Percentiles rank a stretch among this genome's conserved stretches.
These are phyloP conservation scores for Melampsora larici-populina DNA, from an alignment of 1,284 basidiomycete species.

Conservation along the genomic window DNA sequence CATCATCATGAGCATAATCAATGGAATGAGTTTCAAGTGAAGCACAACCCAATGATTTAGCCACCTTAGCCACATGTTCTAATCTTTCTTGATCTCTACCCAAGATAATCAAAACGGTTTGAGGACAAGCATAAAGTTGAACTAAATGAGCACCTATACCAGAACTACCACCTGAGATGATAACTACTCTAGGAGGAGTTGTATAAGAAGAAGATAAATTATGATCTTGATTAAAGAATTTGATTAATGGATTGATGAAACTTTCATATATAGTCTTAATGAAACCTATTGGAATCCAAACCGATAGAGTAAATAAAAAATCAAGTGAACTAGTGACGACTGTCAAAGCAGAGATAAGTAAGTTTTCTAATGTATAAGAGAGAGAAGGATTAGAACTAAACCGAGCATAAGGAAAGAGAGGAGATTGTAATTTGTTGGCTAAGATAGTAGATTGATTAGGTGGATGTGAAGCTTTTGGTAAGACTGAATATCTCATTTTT, in stretches of 20 bases:
- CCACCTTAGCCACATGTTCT: slow-evolving; percentile 35
- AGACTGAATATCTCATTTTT: background rate
- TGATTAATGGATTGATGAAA: background rate
- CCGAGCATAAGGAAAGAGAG: slow-evolving; percentile 28
- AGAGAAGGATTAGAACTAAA: slow-evolving; percentile 11
- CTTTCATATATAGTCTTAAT: slow-evolving; percentile 1
- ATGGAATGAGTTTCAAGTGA: slow-evolving; percentile 31
- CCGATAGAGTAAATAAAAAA: slow-evolving; percentile 21
- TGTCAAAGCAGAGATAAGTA: slow-evolving; percentile 17
- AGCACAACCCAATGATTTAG: slow-evolving; percentile 11
- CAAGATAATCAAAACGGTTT: slow-evolving; percentile 23
- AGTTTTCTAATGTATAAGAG: slow-evolving; percentile 27
- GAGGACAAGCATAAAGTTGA: slow-evolving; percentile 18
- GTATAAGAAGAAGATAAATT: background rate
- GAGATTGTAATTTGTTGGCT: slow-evolving; percentile 18
- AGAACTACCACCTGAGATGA: slow-evolving; percentile 38
- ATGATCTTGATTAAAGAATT: slow-evolving; percentile 4
- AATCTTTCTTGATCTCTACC: slow-evolving; percentile 27
- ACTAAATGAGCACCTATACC: slow-evolving; percentile 36
- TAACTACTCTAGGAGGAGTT: background rate
- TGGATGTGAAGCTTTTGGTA: slow-evolving; percentile 32
- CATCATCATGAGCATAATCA: slow-evolving; percentile 26
- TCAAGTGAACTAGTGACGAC: slow-evolving; percentile 13
- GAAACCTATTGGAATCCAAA: slow-evolving; percentile 39
- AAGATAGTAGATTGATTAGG: slow-evolving; percentile 22